Conservation (phyloP, 768 basidiomycete genomes). For the button mushroom (Agaricus bisporus) region DNA sequence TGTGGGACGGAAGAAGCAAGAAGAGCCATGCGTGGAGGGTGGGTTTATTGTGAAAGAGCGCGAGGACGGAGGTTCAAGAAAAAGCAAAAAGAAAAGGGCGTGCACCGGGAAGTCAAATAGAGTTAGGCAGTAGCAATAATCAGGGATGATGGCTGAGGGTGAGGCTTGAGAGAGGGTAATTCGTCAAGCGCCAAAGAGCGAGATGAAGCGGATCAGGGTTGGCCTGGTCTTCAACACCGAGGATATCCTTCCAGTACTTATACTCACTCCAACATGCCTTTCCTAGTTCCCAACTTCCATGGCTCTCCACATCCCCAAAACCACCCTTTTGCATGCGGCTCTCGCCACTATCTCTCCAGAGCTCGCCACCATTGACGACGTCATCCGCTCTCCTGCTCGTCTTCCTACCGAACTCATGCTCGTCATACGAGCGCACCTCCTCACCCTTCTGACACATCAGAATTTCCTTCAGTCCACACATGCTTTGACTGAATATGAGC, state of each 20-base stretch:
- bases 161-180: background rate
- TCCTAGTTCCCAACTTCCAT: constrained; percentile 12
- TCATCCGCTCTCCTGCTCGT: constrained; percentile 20
- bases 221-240: constrained; percentile 1
- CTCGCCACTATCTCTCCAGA: constrained; percentile 44
- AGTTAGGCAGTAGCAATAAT: background rate
- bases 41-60: background rate
- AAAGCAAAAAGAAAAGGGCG: background rate
- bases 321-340: constrained; percentile 44
- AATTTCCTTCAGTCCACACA: constrained; percentile 35
- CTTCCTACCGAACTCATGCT: constrained; percentile 51
- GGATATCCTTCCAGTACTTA: constrained; percentile 3
- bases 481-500: constrained; percentile 37
- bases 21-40: background rate
- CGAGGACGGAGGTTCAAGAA: background rate
- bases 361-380: constrained; percentile 34
- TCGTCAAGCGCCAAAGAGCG: constrained; percentile 4
- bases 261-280: constrained; percentile 14
- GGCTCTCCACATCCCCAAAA: constrained; percentile 5
- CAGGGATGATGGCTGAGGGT: background rate
- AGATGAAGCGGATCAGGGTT: constrained; percentile 3
- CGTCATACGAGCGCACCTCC: constrained; percentile 41
- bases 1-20: background rate
- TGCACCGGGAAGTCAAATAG: background rate
- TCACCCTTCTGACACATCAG: constrained; percentile 33